Conservation (phyloP, 2,329 filamentous ascomycete genomes). For the Fusarium goolgardi region DNA sequence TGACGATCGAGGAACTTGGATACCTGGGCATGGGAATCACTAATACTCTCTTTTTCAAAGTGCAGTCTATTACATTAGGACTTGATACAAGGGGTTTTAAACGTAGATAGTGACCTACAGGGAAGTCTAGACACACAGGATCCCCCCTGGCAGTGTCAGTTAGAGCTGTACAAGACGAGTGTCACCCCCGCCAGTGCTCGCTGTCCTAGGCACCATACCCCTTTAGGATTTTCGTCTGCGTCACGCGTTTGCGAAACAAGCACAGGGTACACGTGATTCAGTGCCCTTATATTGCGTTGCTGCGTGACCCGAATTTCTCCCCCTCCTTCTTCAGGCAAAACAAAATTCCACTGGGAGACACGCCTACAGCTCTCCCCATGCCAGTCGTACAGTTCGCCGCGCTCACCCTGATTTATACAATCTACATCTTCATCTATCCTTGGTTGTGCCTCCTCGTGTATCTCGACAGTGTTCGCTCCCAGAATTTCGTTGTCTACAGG, state of each 20-base stretch:
- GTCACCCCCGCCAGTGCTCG: not conserved
- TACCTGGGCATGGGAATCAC: not conserved
- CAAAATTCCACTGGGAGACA: too few relatives aligned
- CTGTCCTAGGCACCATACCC: not conserved
- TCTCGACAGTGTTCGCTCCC: not conserved
- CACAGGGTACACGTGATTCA: not conserved
- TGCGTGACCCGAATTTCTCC: too few relatives aligned
- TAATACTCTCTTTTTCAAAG: not conserved
- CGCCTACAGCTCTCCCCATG: too few relatives aligned
- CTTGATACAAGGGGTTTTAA: not conserved
- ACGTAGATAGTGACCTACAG: not conserved
- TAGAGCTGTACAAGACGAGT: not conserved
- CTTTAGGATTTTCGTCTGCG: not conserved
- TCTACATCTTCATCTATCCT: not conserved
- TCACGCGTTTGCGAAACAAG: not conserved
- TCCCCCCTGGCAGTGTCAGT: not conserved
- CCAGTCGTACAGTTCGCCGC: too few relatives aligned
- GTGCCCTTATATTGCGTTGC: too few relatives aligned
- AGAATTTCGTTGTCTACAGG: not conserved
- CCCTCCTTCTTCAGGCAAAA: too few relatives aligned
- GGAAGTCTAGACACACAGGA: not conserved
- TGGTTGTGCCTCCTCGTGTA: not conserved
- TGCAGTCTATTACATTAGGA: not conserved
- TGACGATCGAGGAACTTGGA: not conserved
- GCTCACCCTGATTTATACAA: too few relatives aligned